Evolutionary conservation across 371 early-diverging fungal species (phyloP).

Genomic region (Catenaria anguillulae): DNA sequence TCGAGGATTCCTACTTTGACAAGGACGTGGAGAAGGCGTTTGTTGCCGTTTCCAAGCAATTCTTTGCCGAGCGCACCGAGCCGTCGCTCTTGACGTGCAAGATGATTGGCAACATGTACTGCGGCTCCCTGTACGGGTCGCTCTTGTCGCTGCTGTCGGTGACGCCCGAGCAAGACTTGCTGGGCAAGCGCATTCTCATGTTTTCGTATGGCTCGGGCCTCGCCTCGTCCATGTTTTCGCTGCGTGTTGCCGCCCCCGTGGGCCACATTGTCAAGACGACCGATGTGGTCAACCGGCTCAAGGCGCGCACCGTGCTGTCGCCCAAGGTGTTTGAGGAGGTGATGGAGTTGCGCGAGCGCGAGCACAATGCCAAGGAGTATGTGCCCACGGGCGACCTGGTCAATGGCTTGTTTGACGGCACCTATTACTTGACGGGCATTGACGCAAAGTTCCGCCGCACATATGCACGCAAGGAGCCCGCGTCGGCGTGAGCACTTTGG

Average conservation of each 20-base stretch:
- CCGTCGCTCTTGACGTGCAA: constrained; percentile 71
- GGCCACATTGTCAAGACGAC: constrained; percentile 42
- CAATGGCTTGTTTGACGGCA: constrained; percentile 38
- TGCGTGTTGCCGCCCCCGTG: constrained; percentile 56
- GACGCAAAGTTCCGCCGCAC: constrained; percentile 86
- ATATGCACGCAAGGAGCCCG: constrained; percentile 46
- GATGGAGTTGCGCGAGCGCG: constrained; percentile 75
- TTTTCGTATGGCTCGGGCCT: constrained; percentile 97
- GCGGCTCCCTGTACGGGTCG: constrained; percentile 81
- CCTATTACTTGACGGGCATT: constrained; percentile 70
- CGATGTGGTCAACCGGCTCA: constrained; percentile 53
- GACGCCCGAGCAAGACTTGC: constrained; percentile 46
- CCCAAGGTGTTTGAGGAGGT: constrained; percentile 64
- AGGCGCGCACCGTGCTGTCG: constrained; percentile 50
- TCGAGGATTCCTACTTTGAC: constrained; percentile 63
- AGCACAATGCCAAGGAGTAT: constrained; percentile 67
- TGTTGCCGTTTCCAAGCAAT: constrained; percentile 53
- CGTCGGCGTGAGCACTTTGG: too few relatives aligned
- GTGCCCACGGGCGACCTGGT: constrained; percentile 48
- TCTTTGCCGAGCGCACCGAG: constrained; percentile 55
- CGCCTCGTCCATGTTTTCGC: constrained; percentile 83
- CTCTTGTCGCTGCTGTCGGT: constrained; percentile 69
- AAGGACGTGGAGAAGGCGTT: constrained; percentile 82
- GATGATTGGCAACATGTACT: constrained; percentile 94
- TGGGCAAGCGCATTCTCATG: constrained; percentile 66